Evolutionary conservation across 2,329 filamentous ascomycete genomes (phyloP).

Genomic region (Nannizzia gypsea): DNA sequence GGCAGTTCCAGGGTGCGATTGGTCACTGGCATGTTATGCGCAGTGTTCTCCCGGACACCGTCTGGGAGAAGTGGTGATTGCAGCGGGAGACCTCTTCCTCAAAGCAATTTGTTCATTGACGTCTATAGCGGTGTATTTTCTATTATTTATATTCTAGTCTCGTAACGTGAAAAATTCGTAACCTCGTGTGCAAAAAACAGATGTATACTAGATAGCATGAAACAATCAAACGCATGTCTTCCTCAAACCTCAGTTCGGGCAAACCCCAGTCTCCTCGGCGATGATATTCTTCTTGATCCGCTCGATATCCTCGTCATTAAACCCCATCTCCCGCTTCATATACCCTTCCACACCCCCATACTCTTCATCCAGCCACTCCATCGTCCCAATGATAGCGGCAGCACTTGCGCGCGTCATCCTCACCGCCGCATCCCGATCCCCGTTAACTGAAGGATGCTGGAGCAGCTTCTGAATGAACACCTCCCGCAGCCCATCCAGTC

Average conservation of each 20-base stretch:
- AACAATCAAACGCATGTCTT: neutral
- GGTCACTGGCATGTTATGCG: constrained; percentile 93
- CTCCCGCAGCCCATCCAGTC: constrained; percentile 37
- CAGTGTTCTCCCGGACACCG: constrained; percentile 57
- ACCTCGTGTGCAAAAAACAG: neutral
- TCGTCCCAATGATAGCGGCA: constrained; percentile 41
- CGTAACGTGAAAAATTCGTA: neutral
- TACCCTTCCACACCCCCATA: constrained; percentile 56
- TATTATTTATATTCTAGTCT: constrained; percentile 1
- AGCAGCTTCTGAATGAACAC: constrained; percentile 40
- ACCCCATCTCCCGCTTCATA: constrained; percentile 46
- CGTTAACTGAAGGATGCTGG: constrained; percentile 39
- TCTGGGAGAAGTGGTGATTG: constrained; percentile 80
- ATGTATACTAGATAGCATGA: constrained; percentile 2
- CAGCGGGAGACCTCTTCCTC: too few relatives aligned
- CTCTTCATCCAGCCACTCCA: constrained; percentile 45
- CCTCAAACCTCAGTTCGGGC: neutral
- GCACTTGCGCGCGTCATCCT: constrained; percentile 36
- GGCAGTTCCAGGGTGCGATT: constrained; percentile 63
- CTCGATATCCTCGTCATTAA: constrained; percentile 46
- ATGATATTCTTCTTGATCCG: constrained; percentile 38
- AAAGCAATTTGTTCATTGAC: neutral
- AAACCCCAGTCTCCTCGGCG: constrained; percentile 20
- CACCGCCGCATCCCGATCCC: constrained; percentile 33
- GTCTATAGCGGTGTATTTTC: constrained; percentile 3